Conservation (phyloP, 2,329 filamentous ascomycete species). For the Nothomitra cinnamomea region DNA sequence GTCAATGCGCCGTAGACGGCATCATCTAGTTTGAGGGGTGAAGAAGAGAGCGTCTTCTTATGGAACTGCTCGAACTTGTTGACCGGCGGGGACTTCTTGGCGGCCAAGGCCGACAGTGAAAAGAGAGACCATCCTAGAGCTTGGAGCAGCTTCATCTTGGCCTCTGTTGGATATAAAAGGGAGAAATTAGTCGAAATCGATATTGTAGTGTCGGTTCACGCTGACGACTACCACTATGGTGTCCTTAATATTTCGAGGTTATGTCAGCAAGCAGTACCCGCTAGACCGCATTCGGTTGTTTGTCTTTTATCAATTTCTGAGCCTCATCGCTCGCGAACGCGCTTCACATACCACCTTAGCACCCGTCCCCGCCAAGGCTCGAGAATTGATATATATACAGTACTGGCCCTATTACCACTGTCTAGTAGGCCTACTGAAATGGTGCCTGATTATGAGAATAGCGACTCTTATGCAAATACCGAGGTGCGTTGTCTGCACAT, state of each 20-base stretch:
- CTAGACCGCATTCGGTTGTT: constrained; percentile 1
- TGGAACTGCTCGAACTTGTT: constrained; percentile 59
- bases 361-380: neutral
- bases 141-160: constrained; percentile 52
- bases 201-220: neutral
- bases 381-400: neutral
- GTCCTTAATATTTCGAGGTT: neutral
- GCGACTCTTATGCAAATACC: neutral
- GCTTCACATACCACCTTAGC: neutral
- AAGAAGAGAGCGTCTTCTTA: constrained; percentile 43
- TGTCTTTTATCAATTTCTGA: neutral
- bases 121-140: constrained; percentile 46
- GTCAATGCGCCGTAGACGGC: constrained; percentile 59
- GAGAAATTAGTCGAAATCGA: constrained; percentile 5
- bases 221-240: neutral
- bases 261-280: neutral
- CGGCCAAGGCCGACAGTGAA: constrained; percentile 40
- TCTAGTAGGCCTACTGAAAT: neutral
- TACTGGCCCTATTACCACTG: neutral
- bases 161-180: neutral
- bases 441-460: neutral
- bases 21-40: constrained; percentile 66
- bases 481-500: neutral
- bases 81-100: constrained; percentile 40
- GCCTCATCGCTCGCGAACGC: neutral